Evolutionary conservation across 257 asterid species (phyloP).

Genomic region (Jasminum sambac): DNA sequence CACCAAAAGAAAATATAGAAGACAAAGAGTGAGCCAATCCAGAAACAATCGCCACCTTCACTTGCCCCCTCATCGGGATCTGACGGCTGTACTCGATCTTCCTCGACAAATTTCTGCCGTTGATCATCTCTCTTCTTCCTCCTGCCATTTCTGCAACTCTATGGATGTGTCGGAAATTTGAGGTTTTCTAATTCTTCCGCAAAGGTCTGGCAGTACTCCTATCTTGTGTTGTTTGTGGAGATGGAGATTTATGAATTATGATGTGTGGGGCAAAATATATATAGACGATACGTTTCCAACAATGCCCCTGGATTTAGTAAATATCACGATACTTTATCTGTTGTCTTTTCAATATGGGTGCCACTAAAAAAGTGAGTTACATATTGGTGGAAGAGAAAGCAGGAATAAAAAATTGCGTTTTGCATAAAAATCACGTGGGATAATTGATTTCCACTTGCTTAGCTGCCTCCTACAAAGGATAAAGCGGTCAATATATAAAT

Average conservation of each 20-base stretch:
- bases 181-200: not conserved
- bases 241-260: not conserved
- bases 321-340: not conserved
- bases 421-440: slow-evolving; percentile 3
- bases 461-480: too few species aligned
- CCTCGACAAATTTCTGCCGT: not conserved
- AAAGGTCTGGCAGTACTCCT: not conserved
- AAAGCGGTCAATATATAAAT: not conserved
- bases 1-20: slow-evolving; percentile 25
- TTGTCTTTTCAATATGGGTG: not conserved
- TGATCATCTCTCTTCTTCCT: not conserved
- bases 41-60: slow-evolving; percentile 22
- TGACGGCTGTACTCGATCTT: slow-evolving; percentile 11
- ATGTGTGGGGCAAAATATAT: not conserved
- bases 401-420: not conserved
- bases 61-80: slow-evolving; percentile 36
- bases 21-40: slow-evolving; percentile 28
- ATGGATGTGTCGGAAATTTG: not conserved
- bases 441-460: slow-evolving; percentile 2
- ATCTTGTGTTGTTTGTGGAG: not conserved
- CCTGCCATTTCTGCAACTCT: not conserved
- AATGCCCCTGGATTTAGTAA: not conserved
- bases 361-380: not conserved
- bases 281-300: not conserved
- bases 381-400: not conserved